phyloP scores from a whole-genome alignment of 108 stramenopile genomes.

The Conticribra guillardii region DNA sequence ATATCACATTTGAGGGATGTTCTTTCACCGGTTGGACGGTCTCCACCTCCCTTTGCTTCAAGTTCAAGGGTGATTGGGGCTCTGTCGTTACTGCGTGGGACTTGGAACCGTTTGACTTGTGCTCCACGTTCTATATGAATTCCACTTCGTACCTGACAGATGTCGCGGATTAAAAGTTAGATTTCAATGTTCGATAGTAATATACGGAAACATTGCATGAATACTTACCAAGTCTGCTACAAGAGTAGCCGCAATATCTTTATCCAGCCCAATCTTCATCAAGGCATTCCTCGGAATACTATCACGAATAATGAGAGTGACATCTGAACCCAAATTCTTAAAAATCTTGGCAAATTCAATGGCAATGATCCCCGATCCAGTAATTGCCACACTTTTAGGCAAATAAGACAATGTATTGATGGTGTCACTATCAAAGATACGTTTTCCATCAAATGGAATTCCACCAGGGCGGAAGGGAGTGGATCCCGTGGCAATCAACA shows the following conservation, averaged over 20 bases:
- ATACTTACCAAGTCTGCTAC: slow-evolving; percentile 45
- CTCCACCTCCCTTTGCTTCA: slow-evolving; percentile 64
- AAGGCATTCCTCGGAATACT: slow-evolving; percentile 67
- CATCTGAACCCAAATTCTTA: slow-evolving; percentile 76
- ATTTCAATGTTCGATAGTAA: no score
- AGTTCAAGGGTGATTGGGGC: slow-evolving; percentile 64
- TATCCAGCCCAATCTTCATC: slow-evolving; percentile 85
- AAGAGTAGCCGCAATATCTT: slow-evolving; percentile 59
- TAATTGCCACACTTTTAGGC: slow-evolving; percentile 79
- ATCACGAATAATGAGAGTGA: slow-evolving; percentile 81
- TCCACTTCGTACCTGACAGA: slow-evolving; percentile 53
- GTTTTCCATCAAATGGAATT: slow-evolving; percentile 79
- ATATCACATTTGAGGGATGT: slow-evolving; percentile 67
- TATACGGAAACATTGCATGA: no score
- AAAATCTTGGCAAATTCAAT: slow-evolving; percentile 89
- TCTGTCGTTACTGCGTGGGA: slow-evolving; percentile 52
- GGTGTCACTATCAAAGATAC: slow-evolving; percentile 76
- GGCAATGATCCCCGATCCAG: slow-evolving; percentile 79
- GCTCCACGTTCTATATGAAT: slow-evolving; percentile 72
- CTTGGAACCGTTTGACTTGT: slow-evolving; percentile 63
- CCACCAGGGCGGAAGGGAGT: slow-evolving; percentile 70
- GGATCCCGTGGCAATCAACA: slow-evolving; percentile 74
- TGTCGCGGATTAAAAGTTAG: not conserved
- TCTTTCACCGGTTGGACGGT: slow-evolving; percentile 34
- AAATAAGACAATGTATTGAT: slow-evolving; percentile 69